These are phyloP conservation scores for Colletotrichum theobromicola DNA, from an alignment of 2,329 filamentous ascomycete species.

Conservation along the genomic window DNA sequence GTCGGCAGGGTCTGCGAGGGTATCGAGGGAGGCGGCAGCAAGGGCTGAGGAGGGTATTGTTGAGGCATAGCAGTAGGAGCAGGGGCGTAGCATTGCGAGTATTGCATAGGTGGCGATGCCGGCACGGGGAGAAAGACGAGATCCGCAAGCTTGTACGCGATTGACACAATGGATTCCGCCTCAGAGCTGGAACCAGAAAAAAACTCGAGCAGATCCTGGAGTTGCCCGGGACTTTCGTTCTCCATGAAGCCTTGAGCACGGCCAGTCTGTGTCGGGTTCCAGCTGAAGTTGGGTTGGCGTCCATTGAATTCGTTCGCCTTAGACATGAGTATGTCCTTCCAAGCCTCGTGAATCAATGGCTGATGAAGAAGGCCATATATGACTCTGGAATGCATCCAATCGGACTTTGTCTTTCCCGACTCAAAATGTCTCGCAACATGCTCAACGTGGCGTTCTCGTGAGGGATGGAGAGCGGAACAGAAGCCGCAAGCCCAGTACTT, in stretches of 20 bases:
- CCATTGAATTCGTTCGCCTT: constrained; percentile 61
- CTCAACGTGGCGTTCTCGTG: constrained; percentile 70
- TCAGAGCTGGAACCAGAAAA: constrained; percentile 64
- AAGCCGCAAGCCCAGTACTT: constrained; percentile 74
- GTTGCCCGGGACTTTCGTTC: constrained; percentile 65
- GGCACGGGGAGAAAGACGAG: constrained; percentile 38
- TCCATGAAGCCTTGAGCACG: constrained; percentile 64
- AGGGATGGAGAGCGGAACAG: constrained; percentile 66
- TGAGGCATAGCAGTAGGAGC: constrained; percentile 15
- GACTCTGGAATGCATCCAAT: constrained; percentile 74
- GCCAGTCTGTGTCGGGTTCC: constrained; percentile 62
- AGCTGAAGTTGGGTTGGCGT: constrained; percentile 65
- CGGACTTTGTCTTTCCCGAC: constrained; percentile 63
- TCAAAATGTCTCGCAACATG: constrained; percentile 74
- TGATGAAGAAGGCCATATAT: constrained; percentile 73
- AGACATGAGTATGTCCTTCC: constrained; percentile 60
- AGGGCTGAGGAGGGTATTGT: constrained; percentile 20
- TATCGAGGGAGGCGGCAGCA: constrained; percentile 22
- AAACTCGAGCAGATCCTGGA: constrained; percentile 70
- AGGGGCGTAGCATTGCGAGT: constrained; percentile 20
- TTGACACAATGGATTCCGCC: constrained; percentile 60
- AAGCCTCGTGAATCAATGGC: constrained; percentile 63
- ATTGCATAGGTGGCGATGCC: constrained; percentile 24
- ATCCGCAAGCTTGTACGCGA: constrained; percentile 63
- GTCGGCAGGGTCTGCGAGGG: constrained; percentile 23